Conservation (phyloP, 179 eudicot genomes). For the Silene vulgaris region DNA sequence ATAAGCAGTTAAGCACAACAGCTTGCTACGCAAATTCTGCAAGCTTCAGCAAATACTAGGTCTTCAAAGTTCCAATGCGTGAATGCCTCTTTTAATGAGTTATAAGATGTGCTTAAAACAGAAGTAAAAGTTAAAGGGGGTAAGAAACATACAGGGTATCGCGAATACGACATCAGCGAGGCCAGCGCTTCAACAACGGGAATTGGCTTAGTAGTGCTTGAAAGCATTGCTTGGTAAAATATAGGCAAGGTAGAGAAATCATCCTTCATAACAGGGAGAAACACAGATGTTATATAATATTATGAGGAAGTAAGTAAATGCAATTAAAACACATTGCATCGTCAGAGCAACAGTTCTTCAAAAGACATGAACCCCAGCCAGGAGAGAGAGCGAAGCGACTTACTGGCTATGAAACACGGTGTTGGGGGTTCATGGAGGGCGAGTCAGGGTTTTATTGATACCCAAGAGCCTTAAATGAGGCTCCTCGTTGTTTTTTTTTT, state of each 20-base stretch:
- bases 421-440: no score
- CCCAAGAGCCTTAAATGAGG: neutral
- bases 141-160: conserved; percentile 56
- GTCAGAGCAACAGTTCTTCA: no score
- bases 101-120: neutral
- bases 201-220: conserved; percentile 65
- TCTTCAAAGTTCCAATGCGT: neutral
- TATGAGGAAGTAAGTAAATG: conserved; percentile 2
- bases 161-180: conserved; percentile 69
- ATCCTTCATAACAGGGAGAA: conserved; percentile 44
- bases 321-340: neutral
- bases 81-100: neutral
- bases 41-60: neutral
- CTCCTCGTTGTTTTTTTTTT: neutral
- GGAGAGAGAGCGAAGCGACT: no score
- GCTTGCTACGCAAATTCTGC: neutral
- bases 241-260: conserved; percentile 45
- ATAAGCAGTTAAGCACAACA: neutral
- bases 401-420: no score
- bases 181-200: conserved; percentile 62
- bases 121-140: neutral
- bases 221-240: conserved; percentile 65
- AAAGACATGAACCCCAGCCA: no score
- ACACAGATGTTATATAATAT: conserved; percentile 12
- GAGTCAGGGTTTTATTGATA: neutral